Percentiles rank a stretch among this genome's conserved stretches.
These are phyloP conservation scores for Schrenkiella parvula DNA, from an alignment of 345 rosid species.

Conservation along the genomic window DNA sequence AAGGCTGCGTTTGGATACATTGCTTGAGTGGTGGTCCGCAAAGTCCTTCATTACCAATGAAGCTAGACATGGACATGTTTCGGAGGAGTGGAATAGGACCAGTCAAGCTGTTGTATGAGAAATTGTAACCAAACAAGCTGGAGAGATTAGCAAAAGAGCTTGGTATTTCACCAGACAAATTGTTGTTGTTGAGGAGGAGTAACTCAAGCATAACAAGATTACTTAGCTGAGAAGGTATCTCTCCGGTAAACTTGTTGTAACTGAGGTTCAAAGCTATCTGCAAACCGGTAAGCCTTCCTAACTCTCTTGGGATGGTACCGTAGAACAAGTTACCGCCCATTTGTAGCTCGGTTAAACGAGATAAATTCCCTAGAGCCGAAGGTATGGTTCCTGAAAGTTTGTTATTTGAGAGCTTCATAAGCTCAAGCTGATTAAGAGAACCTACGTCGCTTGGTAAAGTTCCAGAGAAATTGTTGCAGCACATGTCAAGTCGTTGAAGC, in stretches of 20 bases:
- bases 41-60: slow-evolving; percentile 59
- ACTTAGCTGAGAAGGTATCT: slow-evolving; percentile 69
- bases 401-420: slow-evolving; percentile 78
- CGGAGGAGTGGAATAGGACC: slow-evolving; percentile 59
- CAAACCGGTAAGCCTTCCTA: slow-evolving; percentile 63
- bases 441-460: slow-evolving; percentile 57
- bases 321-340: slow-evolving; percentile 78
- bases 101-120: slow-evolving; percentile 64
- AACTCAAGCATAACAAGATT: slow-evolving; percentile 56
- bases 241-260: slow-evolving; percentile 68
- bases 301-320: slow-evolving; percentile 55
- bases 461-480: slow-evolving; percentile 58
- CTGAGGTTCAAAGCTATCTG: slow-evolving; percentile 90
- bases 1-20: slow-evolving; percentile 41
- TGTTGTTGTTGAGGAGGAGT: slow-evolving; percentile 75
- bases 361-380: slow-evolving; percentile 49
- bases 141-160: slow-evolving; percentile 54
- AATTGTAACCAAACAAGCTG: slow-evolving; percentile 78
- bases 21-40: slow-evolving; percentile 63
- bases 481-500: slow-evolving; percentile 91
- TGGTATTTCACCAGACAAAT: slow-evolving; percentile 71
- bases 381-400: slow-evolving; percentile 57
- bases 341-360: slow-evolving; percentile 69
- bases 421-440: slow-evolving; percentile 71
- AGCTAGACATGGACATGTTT: slow-evolving; percentile 47